A percentile compares a stretch with the other conserved stretches of the same genome.
phyloP scores from a whole-genome alignment of 148 eudicot genomes.

The Pouteria glomerata region DNA sequence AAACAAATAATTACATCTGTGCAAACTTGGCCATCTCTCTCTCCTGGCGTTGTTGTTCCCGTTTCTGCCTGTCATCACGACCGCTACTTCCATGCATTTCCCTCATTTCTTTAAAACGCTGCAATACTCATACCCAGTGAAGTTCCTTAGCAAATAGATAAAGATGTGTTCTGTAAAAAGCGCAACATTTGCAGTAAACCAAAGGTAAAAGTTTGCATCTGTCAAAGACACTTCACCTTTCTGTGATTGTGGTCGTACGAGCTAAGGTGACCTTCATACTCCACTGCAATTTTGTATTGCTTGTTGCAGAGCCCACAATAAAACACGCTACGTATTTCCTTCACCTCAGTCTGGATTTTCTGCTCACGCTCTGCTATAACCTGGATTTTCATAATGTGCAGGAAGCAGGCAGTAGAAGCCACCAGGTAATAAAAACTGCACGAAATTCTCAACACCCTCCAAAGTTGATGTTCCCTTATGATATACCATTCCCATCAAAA shows the following conservation, averaged over 20 bases:
- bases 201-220: not conserved
- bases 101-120: slow-evolving; percentile 94
- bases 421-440: slow-evolving; percentile 99
- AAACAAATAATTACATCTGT: slow-evolving; percentile 50
- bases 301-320: slow-evolving; percentile 95
- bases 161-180: not conserved
- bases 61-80: slow-evolving; percentile 88
- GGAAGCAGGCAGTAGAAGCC: slow-evolving; percentile 99
- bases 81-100: slow-evolving; percentile 92
- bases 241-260: slow-evolving; percentile 98
- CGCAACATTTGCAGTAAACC: not conserved
- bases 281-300: slow-evolving; percentile 95
- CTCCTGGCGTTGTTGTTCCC: slow-evolving; percentile 89
- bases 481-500: slow-evolving; percentile 88
- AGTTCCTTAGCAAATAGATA: not conserved
- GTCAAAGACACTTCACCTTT: slow-evolving; percentile 43
- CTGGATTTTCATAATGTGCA: slow-evolving; percentile 98
- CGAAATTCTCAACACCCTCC: slow-evolving; percentile 96
- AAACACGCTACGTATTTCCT: slow-evolving; percentile 85
- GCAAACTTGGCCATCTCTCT: slow-evolving; percentile 95
- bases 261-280: slow-evolving; percentile 93
- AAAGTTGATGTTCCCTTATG: slow-evolving; percentile 83
- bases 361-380: slow-evolving; percentile 99
- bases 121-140: slow-evolving; percentile 10
- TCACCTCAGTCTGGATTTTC: slow-evolving; percentile 93